A percentile compares a stretch with the other conserved stretches of the same genome.
Evolutionary conservation across 129 eudicot genomes (phyloP).

Genomic region (Daucus carota): DH1_v3.0 NC_030386.2:33170501-33171000

Average conservation of each 20-base stretch:
- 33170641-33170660: conserved; percentile 4
- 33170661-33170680: background rate
- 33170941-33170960: conserved; percentile 14
- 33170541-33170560: background rate
- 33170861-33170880: conserved; percentile 25
- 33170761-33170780: background rate
- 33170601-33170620: conserved; percentile 1
- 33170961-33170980: background rate
- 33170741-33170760: background rate
- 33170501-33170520: background rate
- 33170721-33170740: background rate
- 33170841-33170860: conserved; percentile 17
- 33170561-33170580: background rate
- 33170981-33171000: background rate
- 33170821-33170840: conserved; percentile 17
- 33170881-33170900: conserved; percentile 27
- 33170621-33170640: background rate
- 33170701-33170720: background rate
- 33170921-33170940: conserved; percentile 13
- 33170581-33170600: background rate
- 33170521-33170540: background rate
- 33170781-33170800: conserved; percentile 5
- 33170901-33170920: conserved; percentile 13
- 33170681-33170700: conserved; percentile 7
- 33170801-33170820: conserved; percentile 4